Evolutionary conservation across 768 basidiomycete species (phyloP).

Genomic region (Butyriboletus loyo): DNA sequence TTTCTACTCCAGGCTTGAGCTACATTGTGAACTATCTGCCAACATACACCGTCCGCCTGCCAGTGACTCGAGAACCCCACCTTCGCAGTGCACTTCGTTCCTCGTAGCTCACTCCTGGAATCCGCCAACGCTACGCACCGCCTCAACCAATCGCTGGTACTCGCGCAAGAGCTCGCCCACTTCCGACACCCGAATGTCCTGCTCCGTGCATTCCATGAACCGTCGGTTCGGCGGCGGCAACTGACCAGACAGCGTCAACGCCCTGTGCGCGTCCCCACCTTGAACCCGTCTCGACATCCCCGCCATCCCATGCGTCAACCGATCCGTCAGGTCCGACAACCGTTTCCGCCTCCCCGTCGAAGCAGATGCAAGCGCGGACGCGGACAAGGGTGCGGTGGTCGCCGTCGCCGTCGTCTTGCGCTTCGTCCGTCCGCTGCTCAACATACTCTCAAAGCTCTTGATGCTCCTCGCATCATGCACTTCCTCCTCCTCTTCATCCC

Average conservation of each 20-base stretch:
- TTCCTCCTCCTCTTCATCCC: constrained; percentile 25
- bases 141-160: constrained; percentile 76
- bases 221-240: constrained; percentile 63
- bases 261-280: constrained; percentile 33
- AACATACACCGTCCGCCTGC: neutral
- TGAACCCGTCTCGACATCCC: constrained; percentile 46
- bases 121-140: constrained; percentile 53
- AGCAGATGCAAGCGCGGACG: neutral
- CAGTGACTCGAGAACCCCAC: neutral
- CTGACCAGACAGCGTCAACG: constrained; percentile 36
- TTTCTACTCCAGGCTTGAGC: neutral
- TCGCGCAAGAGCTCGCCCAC: constrained; percentile 77
- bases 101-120: constrained; percentile 24
- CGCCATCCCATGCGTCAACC: constrained; percentile 71
- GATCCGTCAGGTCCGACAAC: constrained; percentile 53
- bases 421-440: constrained; percentile 39
- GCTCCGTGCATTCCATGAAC: constrained; percentile 68
- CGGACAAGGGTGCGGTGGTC: neutral
- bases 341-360: constrained; percentile 52
- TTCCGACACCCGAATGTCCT: constrained; percentile 80
- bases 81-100: neutral
- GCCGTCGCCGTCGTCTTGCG: constrained; percentile 3
- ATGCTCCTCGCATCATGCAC: constrained; percentile 69
- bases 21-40: neutral
- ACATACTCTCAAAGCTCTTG: constrained; percentile 84